Conservation (phyloP, 1,284 basidiomycete species). For the Xerocomus minutiporus region DNA sequence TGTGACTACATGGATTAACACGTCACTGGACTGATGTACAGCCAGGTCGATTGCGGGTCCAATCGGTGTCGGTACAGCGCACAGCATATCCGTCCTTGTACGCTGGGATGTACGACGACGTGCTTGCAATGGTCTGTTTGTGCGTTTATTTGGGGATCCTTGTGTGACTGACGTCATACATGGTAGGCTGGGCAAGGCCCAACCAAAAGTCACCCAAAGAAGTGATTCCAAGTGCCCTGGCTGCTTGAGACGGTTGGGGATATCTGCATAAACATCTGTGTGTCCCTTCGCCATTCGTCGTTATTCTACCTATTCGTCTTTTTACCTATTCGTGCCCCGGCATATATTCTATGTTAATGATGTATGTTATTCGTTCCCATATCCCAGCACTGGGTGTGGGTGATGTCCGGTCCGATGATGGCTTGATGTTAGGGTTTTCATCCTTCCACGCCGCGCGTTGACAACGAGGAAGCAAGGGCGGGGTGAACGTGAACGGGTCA, state of each 20-base stretch:
- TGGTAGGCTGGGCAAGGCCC: conserved; percentile 23
- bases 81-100: conserved; percentile 32
- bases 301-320: not conserved
- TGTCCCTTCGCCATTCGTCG: not conserved
- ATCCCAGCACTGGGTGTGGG: not conserved
- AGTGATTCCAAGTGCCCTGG: conserved; percentile 20
- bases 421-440: conserved; percentile 2
- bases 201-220: conserved; percentile 17
- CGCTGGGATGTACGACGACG: conserved; percentile 29
- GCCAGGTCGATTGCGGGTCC: conserved; percentile 40
- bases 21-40: conserved; percentile 19
- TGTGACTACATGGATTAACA: not conserved
- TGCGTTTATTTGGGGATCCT: not conserved
- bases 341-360: conserved; percentile 12
- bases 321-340: not conserved
- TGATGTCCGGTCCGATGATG: conserved; percentile 13
- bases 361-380: conserved; percentile 16
- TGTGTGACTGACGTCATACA: conserved; percentile 7
- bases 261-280: conserved; percentile 4
- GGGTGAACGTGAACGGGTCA: not conserved
- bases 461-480: conserved; percentile 20
- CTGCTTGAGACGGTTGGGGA: conserved; percentile 18
- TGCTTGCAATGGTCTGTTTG: conserved; percentile 35
- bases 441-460: conserved; percentile 17
- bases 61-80: conserved; percentile 39